Evolutionary conservation across 805 yeast genomes (phyloP), one percentile per base, ranked within the genome.

Genomic region (Candida coleopterorum): DNA sequence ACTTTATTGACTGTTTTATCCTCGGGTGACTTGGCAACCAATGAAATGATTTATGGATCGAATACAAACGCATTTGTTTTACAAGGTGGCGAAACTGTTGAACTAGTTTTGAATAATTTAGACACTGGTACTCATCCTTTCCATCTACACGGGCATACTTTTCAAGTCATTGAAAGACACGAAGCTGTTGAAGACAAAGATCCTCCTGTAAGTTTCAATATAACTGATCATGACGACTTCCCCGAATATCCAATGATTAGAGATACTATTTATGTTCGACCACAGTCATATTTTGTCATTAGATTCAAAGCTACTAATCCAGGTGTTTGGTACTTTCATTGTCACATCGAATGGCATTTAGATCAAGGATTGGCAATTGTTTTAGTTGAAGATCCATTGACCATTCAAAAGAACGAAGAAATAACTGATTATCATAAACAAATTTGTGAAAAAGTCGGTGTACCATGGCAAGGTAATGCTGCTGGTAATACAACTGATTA

Each of bases 291-390:
- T 55, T 56, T 79, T 34, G 88, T 81, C n/a, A 53, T 79, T 18
- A 68, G 96, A 46, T 86, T 86, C 58, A 72, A 66, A 48, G 87
- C 96, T 9, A 78, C 82, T 50, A 88, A 89, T 52, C 96, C 96
- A 2, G 97, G 97, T 38, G 81, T 87, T 17, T 89, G 96, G 96
- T 76, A 82, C 43, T 84, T 88, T 78, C 97, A 88, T 57, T 88
- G 97, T 60, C 95, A 85, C 53, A 76, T 84, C 37, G 90, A 84
- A 51, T 84, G 88, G 82, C 94, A 84, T 60, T 72, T 84, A 56
- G 81, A 77, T 46, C 93, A 84, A 62, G 94, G 94, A 18, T 67
- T 84, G 36, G 89, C 89, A 5, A 66, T 81, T 33, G 75, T 77
- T 1, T 72, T 84, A 25, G 66, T 84, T 27, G 94, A 84, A 56